Base-by-base conservation (phyloP, 2,329 filamentous ascomycete genomes). In the Trematosphaeria pertusa region DNA sequence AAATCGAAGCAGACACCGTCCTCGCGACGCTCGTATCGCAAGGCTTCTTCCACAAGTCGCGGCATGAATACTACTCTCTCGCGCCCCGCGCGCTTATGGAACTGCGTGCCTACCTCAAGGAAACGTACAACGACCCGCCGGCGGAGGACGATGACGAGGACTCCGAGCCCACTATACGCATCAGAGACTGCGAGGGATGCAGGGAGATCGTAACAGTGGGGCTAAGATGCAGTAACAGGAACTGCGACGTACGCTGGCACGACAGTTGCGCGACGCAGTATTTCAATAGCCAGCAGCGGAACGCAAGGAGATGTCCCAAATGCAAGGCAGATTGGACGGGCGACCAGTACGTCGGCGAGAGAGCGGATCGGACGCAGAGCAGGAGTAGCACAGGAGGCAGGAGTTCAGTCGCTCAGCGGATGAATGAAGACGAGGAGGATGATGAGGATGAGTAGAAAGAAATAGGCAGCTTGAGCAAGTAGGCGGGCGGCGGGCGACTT, bases 151-250 rank as follows among this genome's bases (percentile, higher is more conserved):
- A 75, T 0, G 69, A 69, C 0, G 75, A 77, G n/a, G 84, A 84
- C 24, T 67, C 75, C 0, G 74, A 73, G 1, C 71, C 65, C 0
- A 48, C 48, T 9, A 52, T 90, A 65, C 84, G 85, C 52, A 88
- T 99, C 68, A 96, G 94, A 74, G 84, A 86, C 53, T 99, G 94
- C 69, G 83, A 88, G 64, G 91, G 89, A 0, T 99, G 94, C 72
- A 88, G 85, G 70, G 91, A 96, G 56, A 87, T 97, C 52, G 84
- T 97, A 31, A 99, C 93, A 0, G 76, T 88, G 54, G 81, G 68
- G 1, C 44, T 66, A 3, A 47, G 67, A 30, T 70, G 67, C 33
- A 56, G 59, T 14, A 58, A 67, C 12, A 43, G 49, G 34, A 59
- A 62, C 14, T 70, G 67, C 38, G 60, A 58, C 1, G 57, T 64